phyloP scores from a whole-genome alignment of 305 asterid genomes.

The Striga hermonthica region DNA sequence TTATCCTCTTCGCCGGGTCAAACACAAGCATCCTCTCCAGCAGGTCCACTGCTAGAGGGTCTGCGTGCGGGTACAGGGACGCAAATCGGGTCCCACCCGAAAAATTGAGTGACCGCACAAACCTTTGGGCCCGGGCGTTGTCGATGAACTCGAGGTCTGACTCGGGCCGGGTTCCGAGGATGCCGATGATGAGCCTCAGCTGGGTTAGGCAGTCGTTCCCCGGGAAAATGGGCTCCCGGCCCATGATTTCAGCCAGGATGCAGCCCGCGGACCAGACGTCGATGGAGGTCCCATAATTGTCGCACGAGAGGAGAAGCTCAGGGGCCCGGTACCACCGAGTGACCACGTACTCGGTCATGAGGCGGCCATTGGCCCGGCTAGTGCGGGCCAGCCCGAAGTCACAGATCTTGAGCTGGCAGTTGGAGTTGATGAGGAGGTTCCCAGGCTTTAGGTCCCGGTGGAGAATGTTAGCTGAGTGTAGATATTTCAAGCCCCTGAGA shows the following conservation, averaged over 20 bases:
- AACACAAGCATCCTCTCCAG: constrained; percentile 46
- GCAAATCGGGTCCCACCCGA: constrained; percentile 36
- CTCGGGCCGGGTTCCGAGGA: constrained; percentile 47
- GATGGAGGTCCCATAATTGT: constrained; percentile 47
- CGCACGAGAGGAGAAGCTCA: constrained; percentile 54
- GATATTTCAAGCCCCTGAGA: constrained; percentile 50
- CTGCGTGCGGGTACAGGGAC: constrained; percentile 39
- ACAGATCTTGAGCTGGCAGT: constrained; percentile 49
- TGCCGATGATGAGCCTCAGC: constrained; percentile 43
- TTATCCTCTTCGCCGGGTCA: constrained; percentile 51
- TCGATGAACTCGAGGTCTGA: constrained; percentile 42
- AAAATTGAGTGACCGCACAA: constrained; percentile 30
- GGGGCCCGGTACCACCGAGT: constrained; percentile 63
- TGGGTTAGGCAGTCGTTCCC: constrained; percentile 48
- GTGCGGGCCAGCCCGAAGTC: constrained; percentile 61
- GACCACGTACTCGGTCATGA: constrained; percentile 59
- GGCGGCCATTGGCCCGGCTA: constrained; percentile 40
- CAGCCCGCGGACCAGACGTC: constrained; percentile 62
- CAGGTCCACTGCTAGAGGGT: constrained; percentile 47
- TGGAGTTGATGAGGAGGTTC: constrained; percentile 48
- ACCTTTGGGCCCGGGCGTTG: constrained; percentile 39
- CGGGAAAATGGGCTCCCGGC: constrained; percentile 48
- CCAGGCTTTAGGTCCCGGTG: constrained; percentile 59
- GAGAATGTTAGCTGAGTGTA: constrained; percentile 56
- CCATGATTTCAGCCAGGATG: constrained; percentile 57